Base-by-base conservation (phyloP, 345 rosid species). In the Ceriops zippeliana region DNA sequence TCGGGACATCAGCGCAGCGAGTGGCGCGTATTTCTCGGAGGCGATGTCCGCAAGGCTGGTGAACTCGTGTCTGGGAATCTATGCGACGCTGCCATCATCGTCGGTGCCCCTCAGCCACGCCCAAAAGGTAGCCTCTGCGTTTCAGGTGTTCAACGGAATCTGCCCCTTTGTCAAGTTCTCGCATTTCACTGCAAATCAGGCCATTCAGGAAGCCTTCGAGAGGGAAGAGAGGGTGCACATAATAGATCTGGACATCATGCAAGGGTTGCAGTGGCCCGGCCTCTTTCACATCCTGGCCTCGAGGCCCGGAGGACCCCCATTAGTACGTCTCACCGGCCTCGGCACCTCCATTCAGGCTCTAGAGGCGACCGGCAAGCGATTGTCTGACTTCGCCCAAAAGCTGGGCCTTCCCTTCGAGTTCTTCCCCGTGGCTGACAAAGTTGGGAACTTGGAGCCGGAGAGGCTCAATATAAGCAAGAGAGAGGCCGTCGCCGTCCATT, bases 241-340 rank as follows among this genome's bases (percentile, higher is more conserved):
- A 66, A 90, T 95, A 47, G 99, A 95, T 70, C 81, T 95, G 26
- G 99, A 95, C 61, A 91, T 95, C 71, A 95, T 95, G 99, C 99
- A 95, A 75, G 99, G 99, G 20, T 79, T 95, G 68, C 99, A 95
- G 66, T 95, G 99, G 99, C 99, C 99, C 57, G 99, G 98, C 19
- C 80, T 95, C 20, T 95, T 95, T 61, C 99, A 95, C 73, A 95
- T 91, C 17, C 82, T 95, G 0, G 98, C 98, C 26, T 90, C 93
- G 3, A 79, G 99, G 68, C 91, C 93, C 1, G 96, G 99, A 2
- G 99, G 99, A 0, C 92, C 99, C 6, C 99, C 99, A 20, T 89
- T 79, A 71, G 98, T 95, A 69, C 86, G 96, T 31, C 91, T 95
- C 32, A 95, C 99, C 49, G 99, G 98, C 11, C 83, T 95, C 1